Evolutionary conservation across 148 eudicot genomes (phyloP).

Genomic region (Gaultheria prostrata): DNA sequence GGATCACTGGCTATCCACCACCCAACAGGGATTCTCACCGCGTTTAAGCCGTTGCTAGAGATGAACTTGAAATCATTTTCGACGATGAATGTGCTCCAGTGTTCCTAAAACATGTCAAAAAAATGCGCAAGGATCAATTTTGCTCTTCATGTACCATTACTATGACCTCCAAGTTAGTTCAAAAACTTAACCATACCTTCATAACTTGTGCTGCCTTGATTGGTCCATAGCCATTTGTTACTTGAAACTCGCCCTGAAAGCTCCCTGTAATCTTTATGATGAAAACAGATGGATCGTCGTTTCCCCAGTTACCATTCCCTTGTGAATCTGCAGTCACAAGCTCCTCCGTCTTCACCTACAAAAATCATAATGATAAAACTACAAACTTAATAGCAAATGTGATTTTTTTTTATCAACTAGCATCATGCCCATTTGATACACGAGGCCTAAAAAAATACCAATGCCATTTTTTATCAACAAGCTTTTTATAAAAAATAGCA

Average conservation of each 20-base stretch:
- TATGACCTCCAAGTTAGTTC: background rate
- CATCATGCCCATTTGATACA: too few relatives aligned
- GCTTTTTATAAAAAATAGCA: too few relatives aligned
- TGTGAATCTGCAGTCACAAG: constrained; percentile 24
- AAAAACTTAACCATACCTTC: constrained; percentile 12
- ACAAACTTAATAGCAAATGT: background rate
- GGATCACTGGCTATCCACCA: constrained; percentile 31
- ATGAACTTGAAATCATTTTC: constrained; percentile 32
- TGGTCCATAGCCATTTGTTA: constrained; percentile 31
- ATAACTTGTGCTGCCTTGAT: constrained; percentile 17
- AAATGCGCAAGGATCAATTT: too few relatives aligned
- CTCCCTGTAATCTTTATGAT: background rate
- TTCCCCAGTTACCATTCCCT: constrained; percentile 18
- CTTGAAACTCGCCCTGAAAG: constrained; percentile 23
- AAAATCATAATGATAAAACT: background rate
- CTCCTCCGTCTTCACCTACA: constrained; percentile 11
- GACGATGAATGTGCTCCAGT: constrained; percentile 26
- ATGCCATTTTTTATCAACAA: too few relatives aligned
- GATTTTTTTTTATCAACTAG: too few relatives aligned
- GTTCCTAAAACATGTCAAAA: constrained; percentile 8
- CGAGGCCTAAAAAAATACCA: too few relatives aligned
- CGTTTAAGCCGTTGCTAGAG: constrained; percentile 18
- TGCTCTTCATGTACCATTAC: background rate
- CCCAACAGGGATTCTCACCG: constrained; percentile 31
- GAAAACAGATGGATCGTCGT: constrained; percentile 22